Percentiles rank a stretch among this genome's conserved stretches.
Conservation (phyloP, 139 green algal species). For the Tetraselmis chui region DNA sequence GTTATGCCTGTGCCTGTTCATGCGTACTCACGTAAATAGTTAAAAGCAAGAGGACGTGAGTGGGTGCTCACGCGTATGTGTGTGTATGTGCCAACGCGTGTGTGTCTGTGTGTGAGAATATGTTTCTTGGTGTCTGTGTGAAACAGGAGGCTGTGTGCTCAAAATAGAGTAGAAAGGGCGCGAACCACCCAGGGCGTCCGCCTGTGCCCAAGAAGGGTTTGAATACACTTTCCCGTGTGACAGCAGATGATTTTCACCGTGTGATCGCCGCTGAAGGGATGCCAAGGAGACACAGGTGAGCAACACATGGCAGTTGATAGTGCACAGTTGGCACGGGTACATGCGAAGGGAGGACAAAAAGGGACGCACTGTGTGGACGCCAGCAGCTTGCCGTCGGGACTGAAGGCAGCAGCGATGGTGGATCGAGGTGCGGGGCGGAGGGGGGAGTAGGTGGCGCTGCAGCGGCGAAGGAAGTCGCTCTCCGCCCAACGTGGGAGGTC, state of each 20-base stretch:
- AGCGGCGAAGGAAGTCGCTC: conserved; percentile 48
- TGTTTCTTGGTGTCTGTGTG: too few relatives aligned
- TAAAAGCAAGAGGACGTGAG: too few relatives aligned
- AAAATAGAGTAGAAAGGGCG: too few relatives aligned
- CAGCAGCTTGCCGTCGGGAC: conserved; percentile 63
- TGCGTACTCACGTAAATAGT: too few relatives aligned
- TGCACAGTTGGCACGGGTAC: neutral
- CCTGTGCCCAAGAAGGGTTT: conserved; percentile 60
- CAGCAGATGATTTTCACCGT: conserved; percentile 81
- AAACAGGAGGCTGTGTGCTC: too few relatives aligned
- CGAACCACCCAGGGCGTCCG: conserved; percentile 84
- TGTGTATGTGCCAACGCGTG: too few relatives aligned
- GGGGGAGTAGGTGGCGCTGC: conserved; percentile 48
- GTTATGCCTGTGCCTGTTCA: too few relatives aligned
- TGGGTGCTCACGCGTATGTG: too few relatives aligned
- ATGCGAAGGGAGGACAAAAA: conserved; percentile 5
- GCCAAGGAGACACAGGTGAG: neutral
- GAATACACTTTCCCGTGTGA: conserved; percentile 41
- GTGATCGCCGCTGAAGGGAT: conserved; percentile 72
- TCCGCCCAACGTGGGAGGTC: conserved; percentile 41
- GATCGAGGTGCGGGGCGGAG: conserved; percentile 65
- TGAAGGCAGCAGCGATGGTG: conserved; percentile 82
- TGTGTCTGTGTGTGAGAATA: too few relatives aligned
- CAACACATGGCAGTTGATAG: neutral
- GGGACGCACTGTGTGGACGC: conserved; percentile 76